These are phyloP conservation scores for Colletotrichum siamense DNA, from an alignment of 2,329 filamentous ascomycete species.

Conservation along the genomic window DNA sequence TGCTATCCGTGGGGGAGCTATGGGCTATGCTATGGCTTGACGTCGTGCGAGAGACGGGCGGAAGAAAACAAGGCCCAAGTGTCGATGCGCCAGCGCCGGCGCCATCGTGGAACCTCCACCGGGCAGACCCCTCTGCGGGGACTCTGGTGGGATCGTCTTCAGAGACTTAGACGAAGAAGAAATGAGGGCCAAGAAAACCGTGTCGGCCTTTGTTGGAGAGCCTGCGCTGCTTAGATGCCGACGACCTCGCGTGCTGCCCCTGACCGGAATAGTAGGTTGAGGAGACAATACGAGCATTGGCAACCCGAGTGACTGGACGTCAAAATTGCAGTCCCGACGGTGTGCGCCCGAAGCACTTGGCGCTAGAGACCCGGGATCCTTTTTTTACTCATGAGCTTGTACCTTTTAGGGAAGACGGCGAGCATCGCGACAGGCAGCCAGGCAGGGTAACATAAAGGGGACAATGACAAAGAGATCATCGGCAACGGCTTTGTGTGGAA, in stretches of 20 bases:
- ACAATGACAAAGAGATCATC: not conserved
- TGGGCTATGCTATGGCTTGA: not conserved
- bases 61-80: not conserved
- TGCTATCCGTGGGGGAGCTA: not conserved
- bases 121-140: not conserved
- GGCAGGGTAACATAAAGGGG: not conserved
- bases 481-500: not conserved
- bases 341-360: conserved; percentile 9
- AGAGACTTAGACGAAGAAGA: conserved; percentile 8
- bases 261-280: not conserved
- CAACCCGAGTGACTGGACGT: conserved; percentile 3
- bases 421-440: not conserved
- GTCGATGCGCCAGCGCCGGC: not conserved
- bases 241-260: not conserved
- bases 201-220: not conserved
- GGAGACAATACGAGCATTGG: conserved; percentile 15
- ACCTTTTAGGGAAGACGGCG: not conserved
- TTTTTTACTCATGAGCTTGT: not conserved
- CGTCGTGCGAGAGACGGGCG: not conserved
- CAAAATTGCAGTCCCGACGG: conserved; percentile 16
- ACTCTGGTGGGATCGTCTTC: not conserved
- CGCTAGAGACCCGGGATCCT: not conserved
- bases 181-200: not conserved
- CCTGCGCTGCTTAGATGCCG: not conserved
- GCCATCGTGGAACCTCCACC: not conserved